Conservation (phyloP, 164 flowering plant species). For the Stephania cephalantha region DNA sequence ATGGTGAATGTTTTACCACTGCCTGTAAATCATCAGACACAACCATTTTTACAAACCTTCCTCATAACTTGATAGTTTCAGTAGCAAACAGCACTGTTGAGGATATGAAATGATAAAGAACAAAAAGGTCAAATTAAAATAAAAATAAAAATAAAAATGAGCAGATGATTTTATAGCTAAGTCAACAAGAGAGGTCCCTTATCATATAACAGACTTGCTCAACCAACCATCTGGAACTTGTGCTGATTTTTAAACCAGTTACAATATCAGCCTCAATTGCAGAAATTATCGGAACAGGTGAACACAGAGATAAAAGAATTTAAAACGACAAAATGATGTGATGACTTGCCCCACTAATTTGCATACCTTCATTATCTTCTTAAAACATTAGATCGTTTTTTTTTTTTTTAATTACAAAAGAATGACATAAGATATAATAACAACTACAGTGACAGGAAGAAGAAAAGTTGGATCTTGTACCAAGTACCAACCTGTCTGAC, state of each 20-base stretch:
- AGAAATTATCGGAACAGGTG: not conserved
- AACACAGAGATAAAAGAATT: not conserved
- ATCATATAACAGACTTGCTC: not conserved
- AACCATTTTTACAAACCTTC: not conserved
- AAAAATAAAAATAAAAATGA: not conserved
- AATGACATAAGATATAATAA: not conserved
- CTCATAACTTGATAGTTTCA: not conserved
- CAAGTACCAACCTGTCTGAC: constrained; percentile 73
- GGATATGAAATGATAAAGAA: not conserved
- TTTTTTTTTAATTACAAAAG: too few species aligned
- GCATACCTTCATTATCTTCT: too few species aligned
- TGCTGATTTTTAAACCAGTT: too few species aligned
- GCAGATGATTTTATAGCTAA: not conserved
- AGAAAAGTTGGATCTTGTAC: not conserved
- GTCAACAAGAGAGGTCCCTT: not conserved
- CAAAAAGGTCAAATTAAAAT: not conserved
- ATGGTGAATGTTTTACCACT: constrained; percentile 98
- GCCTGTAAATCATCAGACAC: constrained; percentile 44
- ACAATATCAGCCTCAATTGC: not conserved
- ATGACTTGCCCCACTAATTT: too few species aligned
- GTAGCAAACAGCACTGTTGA: not conserved
- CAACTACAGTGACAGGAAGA: not conserved
- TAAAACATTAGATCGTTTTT: too few species aligned
- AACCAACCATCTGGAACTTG: not conserved
- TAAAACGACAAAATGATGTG: not conserved